Conservation (phyloP, 1,284 basidiomycete species). For the Apiotrichum mycotoxinovorans region DNA sequence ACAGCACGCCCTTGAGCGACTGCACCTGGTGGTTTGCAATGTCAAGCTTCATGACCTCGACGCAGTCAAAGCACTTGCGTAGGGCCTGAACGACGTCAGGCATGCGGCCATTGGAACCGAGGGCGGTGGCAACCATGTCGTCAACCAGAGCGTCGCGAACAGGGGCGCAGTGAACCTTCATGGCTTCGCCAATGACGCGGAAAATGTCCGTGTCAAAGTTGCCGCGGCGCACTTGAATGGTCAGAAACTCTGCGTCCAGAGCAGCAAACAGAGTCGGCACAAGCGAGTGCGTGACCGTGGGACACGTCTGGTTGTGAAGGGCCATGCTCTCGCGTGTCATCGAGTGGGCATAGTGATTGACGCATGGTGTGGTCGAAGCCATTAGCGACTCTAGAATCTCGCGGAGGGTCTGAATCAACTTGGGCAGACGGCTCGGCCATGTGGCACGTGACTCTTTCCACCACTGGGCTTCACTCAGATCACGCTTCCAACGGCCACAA, state of each 20-base stretch:
- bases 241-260: slow-evolving; percentile 61
- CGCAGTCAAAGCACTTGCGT: slow-evolving; percentile 80
- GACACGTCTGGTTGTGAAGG: slow-evolving; percentile 58
- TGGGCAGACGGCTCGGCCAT: slow-evolving; percentile 69
- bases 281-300: slow-evolving; percentile 55
- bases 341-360: slow-evolving; percentile 46
- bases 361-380: slow-evolving; percentile 44
- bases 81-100: slow-evolving; percentile 68
- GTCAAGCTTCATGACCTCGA: slow-evolving; percentile 94
- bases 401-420: slow-evolving; percentile 65
- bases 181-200: slow-evolving; percentile 68
- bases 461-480: slow-evolving; percentile 51
- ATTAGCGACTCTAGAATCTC: slow-evolving; percentile 80
- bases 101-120: slow-evolving; percentile 48
- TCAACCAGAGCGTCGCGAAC: slow-evolving; percentile 83
- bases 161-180: slow-evolving; percentile 88
- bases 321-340: slow-evolving; percentile 57
- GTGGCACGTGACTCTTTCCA: slow-evolving; percentile 50
- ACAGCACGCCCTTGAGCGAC: slow-evolving; percentile 76
- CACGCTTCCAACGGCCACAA: slow-evolving; percentile 55
- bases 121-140: slow-evolving; percentile 69
- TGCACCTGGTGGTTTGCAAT: slow-evolving; percentile 93
- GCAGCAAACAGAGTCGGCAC: slow-evolving; percentile 50
- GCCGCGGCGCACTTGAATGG: slow-evolving; percentile 71
- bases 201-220: slow-evolving; percentile 81